These are phyloP conservation scores for Saccharomyces hybrid DNA, from an alignment of 1,139 yeast genomes.

Conservation along the genomic window DNA sequence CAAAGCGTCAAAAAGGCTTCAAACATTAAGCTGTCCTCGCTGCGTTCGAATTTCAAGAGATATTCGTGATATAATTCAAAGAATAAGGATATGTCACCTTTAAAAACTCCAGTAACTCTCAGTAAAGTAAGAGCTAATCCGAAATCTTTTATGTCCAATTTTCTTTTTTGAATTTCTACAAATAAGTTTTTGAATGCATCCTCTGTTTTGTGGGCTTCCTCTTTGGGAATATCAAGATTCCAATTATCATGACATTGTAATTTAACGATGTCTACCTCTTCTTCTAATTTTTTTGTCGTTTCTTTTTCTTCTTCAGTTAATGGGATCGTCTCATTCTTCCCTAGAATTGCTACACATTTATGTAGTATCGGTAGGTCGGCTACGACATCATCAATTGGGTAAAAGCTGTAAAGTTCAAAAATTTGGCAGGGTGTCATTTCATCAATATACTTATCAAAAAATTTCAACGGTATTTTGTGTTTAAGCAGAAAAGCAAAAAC, in stretches of 20 bases:
- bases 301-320: constrained; percentile 14
- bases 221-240: background rate
- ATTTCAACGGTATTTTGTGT: constrained; percentile 8
- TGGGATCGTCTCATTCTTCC: constrained; percentile 8
- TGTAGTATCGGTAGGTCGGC: constrained; percentile 9
- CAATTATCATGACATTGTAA: background rate
- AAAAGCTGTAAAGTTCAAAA: constrained; percentile 8
- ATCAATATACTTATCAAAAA: constrained; percentile 9
- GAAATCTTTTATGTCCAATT: constrained; percentile 10
- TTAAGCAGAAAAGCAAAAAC: background rate
- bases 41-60: constrained; percentile 35
- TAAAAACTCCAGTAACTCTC: constrained; percentile 37
- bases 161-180: constrained; percentile 9
- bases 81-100: constrained; percentile 35
- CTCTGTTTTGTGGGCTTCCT: constrained; percentile 1
- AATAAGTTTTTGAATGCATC: constrained; percentile 10
- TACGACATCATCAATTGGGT: constrained; percentile 10
- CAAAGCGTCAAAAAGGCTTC: constrained; percentile 36
- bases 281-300: background rate
- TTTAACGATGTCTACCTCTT: constrained; percentile 1
- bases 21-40: constrained; percentile 34
- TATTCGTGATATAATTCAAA: constrained; percentile 44
- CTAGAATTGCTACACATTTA: constrained; percentile 10
- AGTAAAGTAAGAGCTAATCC: constrained; percentile 22
- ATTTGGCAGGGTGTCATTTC: constrained; percentile 14